These are phyloP conservation scores for Pseudofabraea citricarpa DNA, from an alignment of 2,329 filamentous ascomycete genomes.

Conservation along the genomic window DNA sequence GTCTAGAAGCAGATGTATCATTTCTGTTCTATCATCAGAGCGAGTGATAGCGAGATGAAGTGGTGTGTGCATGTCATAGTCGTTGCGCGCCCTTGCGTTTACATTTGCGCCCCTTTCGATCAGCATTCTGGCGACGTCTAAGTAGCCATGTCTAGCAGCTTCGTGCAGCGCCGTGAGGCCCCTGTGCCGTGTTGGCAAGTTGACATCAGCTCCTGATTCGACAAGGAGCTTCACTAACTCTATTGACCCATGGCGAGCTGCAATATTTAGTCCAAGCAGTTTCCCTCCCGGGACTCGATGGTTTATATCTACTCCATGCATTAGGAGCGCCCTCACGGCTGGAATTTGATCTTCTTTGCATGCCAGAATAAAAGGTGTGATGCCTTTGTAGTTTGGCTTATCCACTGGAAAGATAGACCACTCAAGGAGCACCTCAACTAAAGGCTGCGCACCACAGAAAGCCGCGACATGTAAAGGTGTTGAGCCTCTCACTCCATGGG, in stretches of 20 bases:
- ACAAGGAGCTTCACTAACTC: not conserved
- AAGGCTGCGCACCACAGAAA: not conserved
- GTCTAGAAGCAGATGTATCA: conserved; percentile 2
- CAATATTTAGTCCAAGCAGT: not conserved
- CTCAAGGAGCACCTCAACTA: not conserved
- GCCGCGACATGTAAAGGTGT: not conserved
- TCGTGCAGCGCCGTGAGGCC: conserved; percentile 15
- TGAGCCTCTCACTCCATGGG: not conserved
- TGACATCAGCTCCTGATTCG: conserved; percentile 4
- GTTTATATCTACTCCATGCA: not conserved
- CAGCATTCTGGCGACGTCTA: conserved; percentile 17
- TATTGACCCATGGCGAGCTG: not conserved
- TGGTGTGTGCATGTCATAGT: conserved; percentile 13
- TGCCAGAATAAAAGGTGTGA: not conserved
- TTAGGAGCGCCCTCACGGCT: not conserved
- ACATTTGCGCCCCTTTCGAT: conserved; percentile 15
- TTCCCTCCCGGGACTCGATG: not conserved
- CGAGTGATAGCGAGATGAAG: conserved; percentile 16
- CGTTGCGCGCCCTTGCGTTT: conserved; percentile 15
- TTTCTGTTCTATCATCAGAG: conserved; percentile 4
- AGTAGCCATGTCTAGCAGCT: conserved; percentile 18
- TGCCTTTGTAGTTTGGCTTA: not conserved
- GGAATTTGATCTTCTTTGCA: not conserved
- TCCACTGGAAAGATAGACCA: not conserved
- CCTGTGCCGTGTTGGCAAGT: conserved; percentile 17